These are phyloP conservation scores for Hypericum androsaemum DNA, from an alignment of 345 rosid species.

Conservation along the genomic window DNA sequence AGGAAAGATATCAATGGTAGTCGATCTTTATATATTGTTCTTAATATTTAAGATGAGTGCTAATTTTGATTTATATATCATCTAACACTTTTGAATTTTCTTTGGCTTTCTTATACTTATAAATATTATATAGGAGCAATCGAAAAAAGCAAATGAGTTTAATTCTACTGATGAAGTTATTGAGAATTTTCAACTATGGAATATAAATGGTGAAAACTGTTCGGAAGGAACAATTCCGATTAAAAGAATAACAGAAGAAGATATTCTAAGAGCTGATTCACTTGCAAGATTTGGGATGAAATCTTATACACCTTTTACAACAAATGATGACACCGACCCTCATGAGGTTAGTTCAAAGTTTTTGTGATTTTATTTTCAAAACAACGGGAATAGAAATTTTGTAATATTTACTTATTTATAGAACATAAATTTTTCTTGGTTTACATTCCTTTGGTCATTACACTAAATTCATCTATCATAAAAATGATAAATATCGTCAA, in stretches of 20 bases:
- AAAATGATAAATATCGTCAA: no score
- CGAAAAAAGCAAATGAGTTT: slow-evolving; percentile 53
- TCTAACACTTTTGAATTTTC: background rate
- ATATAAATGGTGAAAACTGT: slow-evolving; percentile 59
- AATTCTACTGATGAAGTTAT: slow-evolving; percentile 13
- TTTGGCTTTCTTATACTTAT: background rate
- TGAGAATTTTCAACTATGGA: slow-evolving; percentile 71
- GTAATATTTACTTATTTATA: no score
- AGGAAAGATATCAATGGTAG: slow-evolving; percentile 67
- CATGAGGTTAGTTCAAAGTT: slow-evolving; percentile 75
- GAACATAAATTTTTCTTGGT: no score
- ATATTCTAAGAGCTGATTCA: slow-evolving; percentile 70
- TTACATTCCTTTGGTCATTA: no score
- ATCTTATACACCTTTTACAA: slow-evolving; percentile 39
- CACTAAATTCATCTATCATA: no score
- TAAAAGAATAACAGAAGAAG: slow-evolving; percentile 77
- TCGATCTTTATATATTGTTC: no score
- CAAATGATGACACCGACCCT: slow-evolving; percentile 68
- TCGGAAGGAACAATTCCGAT: slow-evolving; percentile 88
- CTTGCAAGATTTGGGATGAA: slow-evolving; percentile 58
- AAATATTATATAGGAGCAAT: slow-evolving; percentile 52
- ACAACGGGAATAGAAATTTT: no score
- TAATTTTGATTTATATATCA: no score
- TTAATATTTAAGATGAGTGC: no score
- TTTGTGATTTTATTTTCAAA: no score